phyloP scores from a whole-genome alignment of 208 protist genomes.

The Crithidia brevicula region DNA sequence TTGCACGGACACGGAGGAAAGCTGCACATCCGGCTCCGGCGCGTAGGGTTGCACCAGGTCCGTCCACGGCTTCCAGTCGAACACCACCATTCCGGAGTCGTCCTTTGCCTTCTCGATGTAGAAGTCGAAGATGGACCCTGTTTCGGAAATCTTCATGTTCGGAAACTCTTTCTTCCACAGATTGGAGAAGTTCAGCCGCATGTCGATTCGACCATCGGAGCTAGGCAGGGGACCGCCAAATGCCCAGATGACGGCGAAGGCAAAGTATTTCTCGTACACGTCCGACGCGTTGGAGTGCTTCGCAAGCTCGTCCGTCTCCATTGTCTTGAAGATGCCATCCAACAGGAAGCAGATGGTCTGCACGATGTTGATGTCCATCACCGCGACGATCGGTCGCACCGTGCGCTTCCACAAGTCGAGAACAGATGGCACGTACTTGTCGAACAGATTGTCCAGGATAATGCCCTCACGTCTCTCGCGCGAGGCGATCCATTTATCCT shows the following conservation, averaged over 20 bases:
- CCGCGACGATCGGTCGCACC: slow-evolving; percentile 86
- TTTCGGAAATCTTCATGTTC: slow-evolving; percentile 92
- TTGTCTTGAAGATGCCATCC: slow-evolving; percentile 92
- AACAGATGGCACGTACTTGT: slow-evolving; percentile 96
- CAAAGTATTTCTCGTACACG: slow-evolving; percentile 97
- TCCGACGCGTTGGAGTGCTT: slow-evolving; percentile 91
- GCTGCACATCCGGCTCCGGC: slow-evolving; percentile 83
- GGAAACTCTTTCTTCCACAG: slow-evolving; percentile 96
- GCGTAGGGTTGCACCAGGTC: slow-evolving; percentile 94
- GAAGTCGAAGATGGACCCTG: slow-evolving; percentile 96
- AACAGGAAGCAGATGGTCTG: slow-evolving; percentile 97
- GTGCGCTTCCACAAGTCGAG: slow-evolving; percentile 95
- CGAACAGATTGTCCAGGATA: slow-evolving; percentile 96
- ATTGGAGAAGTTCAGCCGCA: slow-evolving; percentile 95
- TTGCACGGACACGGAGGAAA: slow-evolving; percentile 94
- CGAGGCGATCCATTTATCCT: slow-evolving; percentile 95
- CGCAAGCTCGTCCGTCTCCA: slow-evolving; percentile 82
- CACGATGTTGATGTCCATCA: slow-evolving; percentile 97
- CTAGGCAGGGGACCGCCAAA: slow-evolving; percentile 96
- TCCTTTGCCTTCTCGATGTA: slow-evolving; percentile 94
- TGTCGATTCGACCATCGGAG: slow-evolving; percentile 94
- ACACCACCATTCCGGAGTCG: slow-evolving; percentile 70
- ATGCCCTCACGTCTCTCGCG: slow-evolving; percentile 92
- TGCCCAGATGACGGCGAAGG: slow-evolving; percentile 97
- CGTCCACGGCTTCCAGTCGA: slow-evolving; percentile 93